Percentiles rank a stretch among this genome's conserved stretches.
Conservation (phyloP, 176 grass and related monocot species). For the Aegilops tauschii region DNA sequence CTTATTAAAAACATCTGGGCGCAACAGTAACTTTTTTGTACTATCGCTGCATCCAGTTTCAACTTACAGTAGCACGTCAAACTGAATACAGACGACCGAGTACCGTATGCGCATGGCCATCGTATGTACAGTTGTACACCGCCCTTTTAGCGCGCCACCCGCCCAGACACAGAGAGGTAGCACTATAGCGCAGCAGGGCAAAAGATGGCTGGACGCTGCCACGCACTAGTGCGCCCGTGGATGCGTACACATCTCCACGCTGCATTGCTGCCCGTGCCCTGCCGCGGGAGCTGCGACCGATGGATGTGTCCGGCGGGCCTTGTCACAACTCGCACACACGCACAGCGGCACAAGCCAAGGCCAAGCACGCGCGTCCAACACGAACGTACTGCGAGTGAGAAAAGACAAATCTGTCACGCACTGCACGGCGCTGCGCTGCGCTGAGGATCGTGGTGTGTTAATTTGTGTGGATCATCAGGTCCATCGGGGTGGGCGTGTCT, state of each 20-base stretch:
- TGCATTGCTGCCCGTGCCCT: not conserved
- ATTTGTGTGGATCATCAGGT: not conserved
- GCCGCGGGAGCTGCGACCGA: slow-evolving; percentile 27
- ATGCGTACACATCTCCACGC: not conserved
- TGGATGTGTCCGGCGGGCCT: not conserved
- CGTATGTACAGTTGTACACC: too few species aligned
- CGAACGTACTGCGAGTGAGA: not conserved
- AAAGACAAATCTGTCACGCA: slow-evolving; percentile 1
- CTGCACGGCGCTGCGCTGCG: not conserved
- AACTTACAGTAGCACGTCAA: too few species aligned
- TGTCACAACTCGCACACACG: not conserved
- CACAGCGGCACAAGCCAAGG: not conserved
- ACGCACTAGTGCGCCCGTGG: not conserved
- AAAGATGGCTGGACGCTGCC: not conserved
- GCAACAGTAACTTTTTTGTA: too few species aligned
- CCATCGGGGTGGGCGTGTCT: not conserved
- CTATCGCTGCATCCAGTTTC: too few species aligned
- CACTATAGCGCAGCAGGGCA: not conserved
- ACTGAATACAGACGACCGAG: too few species aligned
- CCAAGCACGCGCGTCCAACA: not conserved
- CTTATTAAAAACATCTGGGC: too few species aligned
- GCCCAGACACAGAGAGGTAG: too few species aligned
- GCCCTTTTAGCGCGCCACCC: too few species aligned
- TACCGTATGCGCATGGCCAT: too few species aligned
- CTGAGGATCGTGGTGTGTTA: not conserved